Evolutionary conservation across 805 yeast species (phyloP), one percentile per base, ranked within the genome.

Genomic region (Spathaspora hagerdaliae): DNA sequence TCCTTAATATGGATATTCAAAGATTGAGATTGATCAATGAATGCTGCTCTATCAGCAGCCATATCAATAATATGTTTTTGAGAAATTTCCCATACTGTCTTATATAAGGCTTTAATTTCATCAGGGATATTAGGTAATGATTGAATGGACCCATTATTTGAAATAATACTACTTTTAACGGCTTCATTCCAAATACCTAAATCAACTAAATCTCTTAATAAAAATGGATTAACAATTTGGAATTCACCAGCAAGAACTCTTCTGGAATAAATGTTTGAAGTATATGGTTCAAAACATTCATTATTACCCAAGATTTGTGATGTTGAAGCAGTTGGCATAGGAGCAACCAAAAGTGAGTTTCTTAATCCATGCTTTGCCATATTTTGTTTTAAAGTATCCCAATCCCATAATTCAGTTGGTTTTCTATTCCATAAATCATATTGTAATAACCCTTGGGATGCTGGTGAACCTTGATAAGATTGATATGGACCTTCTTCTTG

Each of bases 11-110:
- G 91, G 52, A 94, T 82, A 65, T 92, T 94, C 76, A 94, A 73
- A 39, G 94, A 84, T 73, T 92, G 98, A 27, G 96, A 88, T 71
- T 94, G 99, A 65, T 86, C 94, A 63, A 86, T 82, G 67, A 75
- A 87, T 19, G 89, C 85, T 48, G 88, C 82, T 69, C 94, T 78
- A 58, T 82, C 90, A 47, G 88, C 85, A 51, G 87, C 82, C 79
- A 64, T 64, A 51, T 79, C 84, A 54, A 79, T 79, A 52, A 79
- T 75, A 46, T 72, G 73, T 61, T 77, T 77, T 59, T 79, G 84
- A 36, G 80, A 71, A 46, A 79, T 74, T 64, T 79, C 84, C 83
- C 84, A 79, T 31, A 79, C 83, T 1, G 84, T 79, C 59, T 75
- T 77, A 63, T 79, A 79, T 51, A 79, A 64, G 29, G 73, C 73